Base-by-base conservation (phyloP, 306 rosid genomes). In the Dalbergia oliveri region DNA sequence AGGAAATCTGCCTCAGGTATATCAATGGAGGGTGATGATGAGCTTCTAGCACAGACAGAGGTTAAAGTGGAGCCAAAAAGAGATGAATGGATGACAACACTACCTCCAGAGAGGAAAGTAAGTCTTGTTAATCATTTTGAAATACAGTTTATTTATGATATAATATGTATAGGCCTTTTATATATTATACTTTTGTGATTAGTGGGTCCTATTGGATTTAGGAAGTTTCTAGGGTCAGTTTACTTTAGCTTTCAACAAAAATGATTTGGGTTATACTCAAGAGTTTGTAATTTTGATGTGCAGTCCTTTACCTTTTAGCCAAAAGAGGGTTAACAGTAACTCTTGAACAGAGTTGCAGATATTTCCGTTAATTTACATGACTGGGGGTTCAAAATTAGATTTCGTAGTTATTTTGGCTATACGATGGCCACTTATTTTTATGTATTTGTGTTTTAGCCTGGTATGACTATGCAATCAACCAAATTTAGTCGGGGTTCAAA, bases 11-110 rank as follows among this genome's bases (percentile, higher is more conserved):
- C 68, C 67, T 51, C 88, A 94, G 98, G 97, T 62, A 94, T 94
- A 87, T 92, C 98, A 60, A 91, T 94, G 97, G 97, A 94, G 72
- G 98, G 98, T 70, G 98, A 94, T 91, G 98, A 94, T 37, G 97
- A 85, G 84, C 97, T 94, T 66, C 79, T 94, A 82, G 94, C 89
- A 66, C 84, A 88, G 86, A 77, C 89, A 68, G 95, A 94, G 63
- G 91, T 89, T 60, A 89, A 89, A 85, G 92, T 51, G 68, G 89
- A 88, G 64, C 97, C 94, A 39, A 86, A 79, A 83, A 89, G 98
- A 86, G 98, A 94, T 53, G 97, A 94, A 75, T 94, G 97, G 98
- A 94, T 94, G 98, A 94, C 98, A 79, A 86, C 90, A 51, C 74
- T 92, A 47, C 98, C 98, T 47, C 98, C 98, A 0, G 97, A 94